Conservation (phyloP, 2,329 filamentous ascomycete genomes). For the Beauveria pseudobassiana region DNA sequence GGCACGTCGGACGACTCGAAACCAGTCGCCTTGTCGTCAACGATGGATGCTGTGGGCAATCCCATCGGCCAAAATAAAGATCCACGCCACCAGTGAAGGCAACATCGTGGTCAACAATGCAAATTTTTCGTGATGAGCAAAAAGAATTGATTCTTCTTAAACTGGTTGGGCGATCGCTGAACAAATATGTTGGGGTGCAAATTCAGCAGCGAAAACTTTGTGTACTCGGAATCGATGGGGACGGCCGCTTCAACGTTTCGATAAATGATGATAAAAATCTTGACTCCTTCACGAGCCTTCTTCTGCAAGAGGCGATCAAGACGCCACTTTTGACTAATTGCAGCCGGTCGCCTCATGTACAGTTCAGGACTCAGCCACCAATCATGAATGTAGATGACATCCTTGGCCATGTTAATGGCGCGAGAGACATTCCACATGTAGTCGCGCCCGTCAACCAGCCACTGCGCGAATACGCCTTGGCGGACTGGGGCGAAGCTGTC, state of each 20-base stretch:
- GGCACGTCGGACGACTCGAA: conserved; percentile 72
- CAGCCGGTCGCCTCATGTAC: conserved; percentile 87
- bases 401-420: conserved; percentile 92
- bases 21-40: conserved; percentile 90
- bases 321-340: conserved; percentile 97
- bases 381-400: conserved; percentile 98
- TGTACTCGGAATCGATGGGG: conserved; percentile 97
- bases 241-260: conserved; percentile 95
- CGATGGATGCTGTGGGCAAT: conserved; percentile 85
- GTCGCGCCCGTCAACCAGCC: conserved; percentile 92
- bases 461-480: conserved; percentile 81
- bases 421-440: conserved; percentile 99
- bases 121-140: conserved; percentile 97
- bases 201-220: conserved; percentile 91
- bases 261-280: conserved; percentile 96
- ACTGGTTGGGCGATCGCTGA: conserved; percentile 91
- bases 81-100: conserved; percentile 95
- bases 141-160: conserved; percentile 99
- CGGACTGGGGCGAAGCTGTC: conserved; percentile 90
- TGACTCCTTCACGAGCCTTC: conserved; percentile 91
- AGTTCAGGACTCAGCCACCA: conserved; percentile 98
- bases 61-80: conserved; percentile 95
- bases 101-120: conserved; percentile 89
- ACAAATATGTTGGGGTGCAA: conserved; percentile 95
- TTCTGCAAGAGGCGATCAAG: conserved; percentile 86